phyloP scores from a whole-genome alignment of 805 yeast genomes.

The Kodamaea kakaduensis region DNA sequence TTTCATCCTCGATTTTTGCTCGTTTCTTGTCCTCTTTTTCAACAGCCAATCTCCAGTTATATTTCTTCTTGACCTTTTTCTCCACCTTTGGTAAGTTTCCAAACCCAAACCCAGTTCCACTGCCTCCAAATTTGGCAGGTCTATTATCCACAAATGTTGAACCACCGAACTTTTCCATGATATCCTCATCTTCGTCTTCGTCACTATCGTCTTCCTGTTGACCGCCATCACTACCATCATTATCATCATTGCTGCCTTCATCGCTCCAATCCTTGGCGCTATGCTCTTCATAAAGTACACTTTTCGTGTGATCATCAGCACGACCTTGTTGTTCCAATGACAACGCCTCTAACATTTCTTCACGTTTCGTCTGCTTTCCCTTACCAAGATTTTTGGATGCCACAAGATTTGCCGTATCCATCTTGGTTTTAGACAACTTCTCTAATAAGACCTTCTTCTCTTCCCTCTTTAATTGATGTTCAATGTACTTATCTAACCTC shows the following conservation, averaged over 20 bases:
- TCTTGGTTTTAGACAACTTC: slow-evolving; percentile 61
- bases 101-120: slow-evolving; percentile 71
- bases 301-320: slow-evolving; percentile 56
- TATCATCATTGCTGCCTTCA: slow-evolving; percentile 18
- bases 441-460: slow-evolving; percentile 76
- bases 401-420: slow-evolving; percentile 67
- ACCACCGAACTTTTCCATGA: slow-evolving; percentile 14
- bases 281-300: slow-evolving; percentile 66
- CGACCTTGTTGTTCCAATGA: slow-evolving; percentile 69
- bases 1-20: slow-evolving; percentile 51
- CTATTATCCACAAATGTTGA: slow-evolving; percentile 62
- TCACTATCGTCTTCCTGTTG: slow-evolving; percentile 18
- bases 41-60: slow-evolving; percentile 61
- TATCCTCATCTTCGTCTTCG: slow-evolving; percentile 18
- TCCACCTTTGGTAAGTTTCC: slow-evolving; percentile 48
- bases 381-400: slow-evolving; percentile 78
- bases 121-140: slow-evolving; percentile 56
- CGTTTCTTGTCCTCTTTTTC: slow-evolving; percentile 37
- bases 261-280: slow-evolving; percentile 58
- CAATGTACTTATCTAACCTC: slow-evolving; percentile 86
- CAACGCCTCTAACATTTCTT: slow-evolving; percentile 71
- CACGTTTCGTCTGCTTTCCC: slow-evolving; percentile 63
- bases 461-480: slow-evolving; percentile 83
- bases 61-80: slow-evolving; percentile 39
- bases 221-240: slow-evolving; percentile 20